Evolutionary conservation across 2,329 filamentous ascomycete genomes (phyloP), one percentile per base, ranked within the genome.

Genomic region (Colletotrichum eremochloae): DNA sequence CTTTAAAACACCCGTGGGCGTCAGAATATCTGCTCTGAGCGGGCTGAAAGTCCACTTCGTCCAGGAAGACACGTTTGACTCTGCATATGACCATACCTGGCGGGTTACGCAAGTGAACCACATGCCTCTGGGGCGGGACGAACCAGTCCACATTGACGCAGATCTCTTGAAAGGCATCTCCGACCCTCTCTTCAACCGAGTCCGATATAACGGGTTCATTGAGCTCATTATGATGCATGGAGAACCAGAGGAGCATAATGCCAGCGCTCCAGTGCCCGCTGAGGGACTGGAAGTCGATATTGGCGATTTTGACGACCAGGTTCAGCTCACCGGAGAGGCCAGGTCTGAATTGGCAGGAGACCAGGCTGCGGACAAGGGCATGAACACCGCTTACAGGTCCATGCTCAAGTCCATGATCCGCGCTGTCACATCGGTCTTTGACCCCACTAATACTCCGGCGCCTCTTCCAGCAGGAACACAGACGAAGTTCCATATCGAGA

Each of bases 161-260:
- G 91, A 94, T 70, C 89, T 96, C 36, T 90, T 94, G 38, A 90
- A 92, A 69, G 92, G 93, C 75, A 88, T 95, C 46, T 89, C 90
- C 31, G 96, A 98, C 81, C 93, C 95, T 18, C 92, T 95, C 69
- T 98, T 98, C 80, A 93, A 91, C 12, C 89, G 94, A 38, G 86
- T 95, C 36, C 90, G 93, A 58, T 94, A 97, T 77, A 82, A 89
- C 5, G 86, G 93, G 68, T 88, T 91, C 74, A 85, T 97, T 63
- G 94, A 97, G 76, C 81, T 97, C 52, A 87, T 95, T 71, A 81
- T 96, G 65, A 91, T 93, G 76, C 81, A 81, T 29, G 78, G 81
- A 53, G 68, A 74, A 29, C 75, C 77, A 2, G 75, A 72, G 9
- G 76, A 76, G 36, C 65, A 76, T 24, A 80, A 80, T 46, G 74